These are phyloP conservation scores for Nannizziopsis barbatae DNA, from an alignment of 2,329 filamentous ascomycete genomes.

Conservation along the genomic window DNA sequence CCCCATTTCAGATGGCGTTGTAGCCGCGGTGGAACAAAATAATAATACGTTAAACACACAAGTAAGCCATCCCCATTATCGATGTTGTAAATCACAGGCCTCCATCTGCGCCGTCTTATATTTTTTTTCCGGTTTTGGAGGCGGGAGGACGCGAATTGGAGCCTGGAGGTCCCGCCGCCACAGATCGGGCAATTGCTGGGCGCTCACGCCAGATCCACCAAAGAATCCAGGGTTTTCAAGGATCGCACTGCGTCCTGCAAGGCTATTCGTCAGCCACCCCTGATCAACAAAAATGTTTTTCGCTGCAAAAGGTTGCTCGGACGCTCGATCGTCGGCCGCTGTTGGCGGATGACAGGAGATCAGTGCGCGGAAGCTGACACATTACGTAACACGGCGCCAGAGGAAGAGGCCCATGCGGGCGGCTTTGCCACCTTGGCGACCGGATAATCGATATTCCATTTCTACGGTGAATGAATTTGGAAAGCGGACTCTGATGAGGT, in stretches of 20 bases:
- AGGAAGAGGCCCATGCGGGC: too few species aligned
- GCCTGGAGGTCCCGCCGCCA: neutral
- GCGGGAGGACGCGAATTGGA: neutral
- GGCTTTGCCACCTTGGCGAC: too few species aligned
- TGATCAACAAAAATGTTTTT: neutral
- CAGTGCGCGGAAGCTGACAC: too few species aligned
- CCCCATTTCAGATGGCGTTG: neutral
- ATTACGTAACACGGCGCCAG: too few species aligned
- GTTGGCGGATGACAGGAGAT: too few species aligned
- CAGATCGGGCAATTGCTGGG: neutral
- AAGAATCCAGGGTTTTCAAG: too few species aligned
- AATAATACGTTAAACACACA: neutral
- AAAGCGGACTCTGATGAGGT: too few species aligned
- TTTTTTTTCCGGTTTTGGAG: too few species aligned
- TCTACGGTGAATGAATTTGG: too few species aligned
- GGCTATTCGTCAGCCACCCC: neutral
- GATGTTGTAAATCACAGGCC: neutral
- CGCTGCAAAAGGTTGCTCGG: neutral
- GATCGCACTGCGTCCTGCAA: neutral
- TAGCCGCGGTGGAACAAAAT: neutral
- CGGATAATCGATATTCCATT: too few species aligned
- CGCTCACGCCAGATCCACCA: neutral
- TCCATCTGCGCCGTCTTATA: too few species aligned
- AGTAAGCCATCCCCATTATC: neutral
- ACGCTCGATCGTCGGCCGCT: neutral